Base-by-base conservation (phyloP, 163 green algal genomes). In the Chlorella variabilis region DNA sequence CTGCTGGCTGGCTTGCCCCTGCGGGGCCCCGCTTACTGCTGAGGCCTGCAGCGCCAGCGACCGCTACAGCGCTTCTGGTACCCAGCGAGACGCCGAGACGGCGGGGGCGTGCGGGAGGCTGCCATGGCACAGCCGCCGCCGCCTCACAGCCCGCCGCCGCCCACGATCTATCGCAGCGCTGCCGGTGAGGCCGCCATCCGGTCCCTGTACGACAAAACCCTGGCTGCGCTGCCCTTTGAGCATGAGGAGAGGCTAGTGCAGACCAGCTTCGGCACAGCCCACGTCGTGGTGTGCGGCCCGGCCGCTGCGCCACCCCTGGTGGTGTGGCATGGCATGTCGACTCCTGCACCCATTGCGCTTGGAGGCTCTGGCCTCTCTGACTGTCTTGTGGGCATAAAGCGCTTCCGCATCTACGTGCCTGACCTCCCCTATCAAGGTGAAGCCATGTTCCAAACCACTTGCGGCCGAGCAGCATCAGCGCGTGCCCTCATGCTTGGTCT, bases 281-380 rank as follows among this genome's bases (percentile, higher is more conserved):
- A 65, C 13, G 70, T 77, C 27, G 29, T 77, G 48, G 70, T 77
- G 70, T 63, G 45, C 20, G 70, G 70, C 45, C 70, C 70, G 1
- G 7, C 20, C 15, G 70, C 18, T 1, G 70, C 4, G 17, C 70
- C 23, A 7, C 48, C 70, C 31, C 70, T 77, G 70, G 4, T 77
- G 48, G 5, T 77, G 48, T 66, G 48, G 70, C 48, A 66, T 31
- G 70, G 70, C 34, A 45, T 54, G 21, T 33, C 31, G 20, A 23
- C 31, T 17, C 70, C 70, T 8, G 70, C 29, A 0, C 70, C 70
- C 2, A 21, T 48, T 20, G 58, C 65, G 48, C 31, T 77, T 41
- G 18, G 27, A 6, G 33, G 17, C 9, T 38, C 65, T 23, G n/a
- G 11, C 36, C 41, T n/a, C 38, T 54, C 15, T 15, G 11, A 54